A percentile compares a stretch with the other conserved stretches of the same genome.
Conservation (phyloP, 441 rosid genomes). For the Populus hybrid region DNA sequence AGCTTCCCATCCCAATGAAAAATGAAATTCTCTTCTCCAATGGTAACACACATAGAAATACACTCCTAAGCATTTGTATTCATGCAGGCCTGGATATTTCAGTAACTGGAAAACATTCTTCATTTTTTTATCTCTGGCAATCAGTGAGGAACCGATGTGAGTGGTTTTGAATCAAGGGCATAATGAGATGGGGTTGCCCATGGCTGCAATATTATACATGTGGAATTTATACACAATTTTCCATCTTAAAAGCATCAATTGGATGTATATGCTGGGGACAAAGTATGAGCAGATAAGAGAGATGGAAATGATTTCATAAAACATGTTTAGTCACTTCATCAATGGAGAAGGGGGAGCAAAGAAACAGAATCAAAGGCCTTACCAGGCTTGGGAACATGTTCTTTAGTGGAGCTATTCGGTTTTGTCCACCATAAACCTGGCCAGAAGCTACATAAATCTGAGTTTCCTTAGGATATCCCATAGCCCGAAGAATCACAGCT, state of each 20-base stretch:
- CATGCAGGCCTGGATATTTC: not conserved
- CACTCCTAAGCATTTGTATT: not conserved
- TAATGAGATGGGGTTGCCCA: not conserved
- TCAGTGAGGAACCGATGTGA: not conserved
- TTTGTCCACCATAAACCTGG: too few species aligned
- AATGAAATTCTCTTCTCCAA: not conserved
- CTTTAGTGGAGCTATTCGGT: conserved; percentile 50
- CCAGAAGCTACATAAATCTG: too few species aligned
- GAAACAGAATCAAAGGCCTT: conserved; percentile 22
- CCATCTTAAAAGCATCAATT: not conserved
- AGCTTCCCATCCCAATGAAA: not conserved
- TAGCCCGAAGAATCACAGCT: conserved; percentile 57
- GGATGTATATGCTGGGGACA: not conserved
- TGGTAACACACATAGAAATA: not conserved
- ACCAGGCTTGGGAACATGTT: conserved; percentile 59
- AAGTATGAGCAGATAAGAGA: not conserved
- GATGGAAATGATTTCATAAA: not conserved
- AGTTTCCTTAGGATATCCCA: too few species aligned
- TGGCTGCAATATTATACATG: not conserved
- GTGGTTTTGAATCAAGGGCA: not conserved
- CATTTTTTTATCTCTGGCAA: not conserved
- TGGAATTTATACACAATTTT: not conserved
- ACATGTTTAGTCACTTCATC: not conserved
- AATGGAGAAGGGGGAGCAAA: not conserved
- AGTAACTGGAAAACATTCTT: not conserved